These are phyloP conservation scores for Diaporthe batatas DNA, from an alignment of 2,329 filamentous ascomycete genomes.

Conservation along the genomic window DNA sequence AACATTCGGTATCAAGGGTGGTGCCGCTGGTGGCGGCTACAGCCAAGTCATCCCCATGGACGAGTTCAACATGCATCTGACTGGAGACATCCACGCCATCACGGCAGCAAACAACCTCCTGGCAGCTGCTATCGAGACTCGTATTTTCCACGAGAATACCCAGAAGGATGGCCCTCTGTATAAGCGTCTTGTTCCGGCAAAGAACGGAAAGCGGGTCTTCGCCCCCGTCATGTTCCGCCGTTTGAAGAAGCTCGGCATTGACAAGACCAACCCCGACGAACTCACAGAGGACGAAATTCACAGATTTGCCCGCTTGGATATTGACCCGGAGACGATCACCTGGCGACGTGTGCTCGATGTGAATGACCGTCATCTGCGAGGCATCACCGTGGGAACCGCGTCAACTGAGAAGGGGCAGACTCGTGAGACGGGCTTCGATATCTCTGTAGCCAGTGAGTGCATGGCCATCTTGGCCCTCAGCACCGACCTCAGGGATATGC, in stretches of 20 bases:
- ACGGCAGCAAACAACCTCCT: slow-evolving; percentile 97
- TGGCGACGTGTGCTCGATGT: slow-evolving; percentile 97
- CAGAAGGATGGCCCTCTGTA: slow-evolving; percentile 93
- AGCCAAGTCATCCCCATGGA: slow-evolving; percentile 99
- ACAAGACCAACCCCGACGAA: slow-evolving; percentile 93
- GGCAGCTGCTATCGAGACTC: slow-evolving; percentile 95
- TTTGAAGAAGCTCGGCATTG: slow-evolving; percentile 94
- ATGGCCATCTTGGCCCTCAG: slow-evolving; percentile 98
- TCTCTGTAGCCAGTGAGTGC: slow-evolving; percentile 96
- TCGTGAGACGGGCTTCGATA: slow-evolving; percentile 94
- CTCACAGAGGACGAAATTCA: slow-evolving; percentile 90
- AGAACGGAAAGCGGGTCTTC: slow-evolving; percentile 91
- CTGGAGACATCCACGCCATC: slow-evolving; percentile 97
- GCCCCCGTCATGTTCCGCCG: slow-evolving; percentile 92
- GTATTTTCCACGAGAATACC: slow-evolving; percentile 97
- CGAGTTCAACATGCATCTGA: slow-evolving; percentile 98
- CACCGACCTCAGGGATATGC: slow-evolving; percentile 88
- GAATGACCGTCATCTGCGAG: slow-evolving; percentile 93
- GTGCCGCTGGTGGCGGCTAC: slow-evolving; percentile 96
- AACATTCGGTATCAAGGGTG: slow-evolving; percentile 99
- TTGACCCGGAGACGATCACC: slow-evolving; percentile 96
- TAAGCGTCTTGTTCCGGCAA: slow-evolving; percentile 86
- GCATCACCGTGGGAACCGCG: slow-evolving; percentile 89
- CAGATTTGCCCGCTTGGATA: slow-evolving; percentile 93
- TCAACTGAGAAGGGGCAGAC: slow-evolving; percentile 91